A percentile compares a stretch with the other conserved stretches of the same genome.
phyloP scores from a whole-genome alignment of 2,329 filamentous ascomycete genomes.

The Bertia moriformis region DNA sequence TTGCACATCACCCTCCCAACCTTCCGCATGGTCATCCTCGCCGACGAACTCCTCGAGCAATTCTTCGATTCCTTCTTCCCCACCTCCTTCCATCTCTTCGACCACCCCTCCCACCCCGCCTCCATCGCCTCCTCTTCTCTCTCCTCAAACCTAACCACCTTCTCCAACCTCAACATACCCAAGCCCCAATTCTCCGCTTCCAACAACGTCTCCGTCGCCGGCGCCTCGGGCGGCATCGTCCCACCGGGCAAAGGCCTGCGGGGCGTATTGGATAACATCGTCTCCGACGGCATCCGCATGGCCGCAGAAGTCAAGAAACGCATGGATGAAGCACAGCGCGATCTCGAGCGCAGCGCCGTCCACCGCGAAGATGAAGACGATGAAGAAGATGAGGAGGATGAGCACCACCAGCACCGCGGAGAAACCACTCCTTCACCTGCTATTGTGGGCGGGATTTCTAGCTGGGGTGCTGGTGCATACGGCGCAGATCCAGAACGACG shows the following conservation, averaged over 20 bases:
- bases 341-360: conserved; percentile 20
- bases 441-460: conserved; percentile 9
- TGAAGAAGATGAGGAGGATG: conserved; percentile 55
- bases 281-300: conserved; percentile 91
- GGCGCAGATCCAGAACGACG: conserved; percentile 44
- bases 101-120: conserved; percentile 27
- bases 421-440: neutral
- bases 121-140: conserved; percentile 24
- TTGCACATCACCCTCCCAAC: conserved; percentile 92
- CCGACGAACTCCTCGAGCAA: conserved; percentile 85
- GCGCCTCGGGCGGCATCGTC: conserved; percentile 18
- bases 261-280: conserved; percentile 91
- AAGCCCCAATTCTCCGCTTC: conserved; percentile 26
- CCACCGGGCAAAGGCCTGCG: conserved; percentile 60
- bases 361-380: conserved; percentile 35
- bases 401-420: conserved; percentile 29
- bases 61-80: conserved; percentile 97
- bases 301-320: conserved; percentile 79
- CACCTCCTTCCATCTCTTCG: conserved; percentile 76
- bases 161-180: conserved; percentile 53
- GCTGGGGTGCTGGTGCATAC: conserved; percentile 20
- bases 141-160: conserved; percentile 68
- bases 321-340: conserved; percentile 90
- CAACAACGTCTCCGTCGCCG: conserved; percentile 16
- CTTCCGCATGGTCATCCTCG: conserved; percentile 95